Conservation (phyloP, 345 rosid species). For the Tarenaya hassleriana region DNA sequence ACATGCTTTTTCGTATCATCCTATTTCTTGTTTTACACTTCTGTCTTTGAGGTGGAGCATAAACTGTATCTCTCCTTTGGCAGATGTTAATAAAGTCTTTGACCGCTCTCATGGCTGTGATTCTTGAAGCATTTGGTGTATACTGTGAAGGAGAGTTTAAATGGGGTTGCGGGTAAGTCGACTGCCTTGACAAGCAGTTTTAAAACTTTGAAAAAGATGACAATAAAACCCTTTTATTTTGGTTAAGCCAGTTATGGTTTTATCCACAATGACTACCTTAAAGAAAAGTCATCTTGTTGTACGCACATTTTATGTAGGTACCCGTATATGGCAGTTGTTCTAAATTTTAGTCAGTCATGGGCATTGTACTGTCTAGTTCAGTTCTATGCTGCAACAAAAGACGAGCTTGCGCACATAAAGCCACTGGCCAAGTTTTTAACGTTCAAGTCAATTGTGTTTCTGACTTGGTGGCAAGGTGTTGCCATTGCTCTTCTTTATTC, state of each 20-base stretch:
- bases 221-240: no score
- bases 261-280: no score
- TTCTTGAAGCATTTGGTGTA: slow-evolving; percentile 83
- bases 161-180: slow-evolving; percentile 84
- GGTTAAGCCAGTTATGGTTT: no score
- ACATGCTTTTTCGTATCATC: no score
- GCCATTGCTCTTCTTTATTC: slow-evolving; percentile 83
- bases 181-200: not conserved
- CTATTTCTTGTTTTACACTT: slow-evolving; percentile 7
- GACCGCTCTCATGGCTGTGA: slow-evolving; percentile 68
- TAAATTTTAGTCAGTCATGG: slow-evolving; percentile 99
- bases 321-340: slow-evolving; percentile 89
- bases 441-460: slow-evolving; percentile 89
- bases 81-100: slow-evolving; percentile 94
- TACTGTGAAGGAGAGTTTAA: slow-evolving; percentile 98
- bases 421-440: slow-evolving; percentile 91
- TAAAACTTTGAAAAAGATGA: slow-evolving; percentile 1
- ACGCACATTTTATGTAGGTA: slow-evolving; percentile 50
- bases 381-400: slow-evolving; percentile 80
- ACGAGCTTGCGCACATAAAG: slow-evolving; percentile 83
- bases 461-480: slow-evolving; percentile 99
- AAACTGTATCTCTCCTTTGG: slow-evolving; percentile 23
- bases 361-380: slow-evolving; percentile 96
- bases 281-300: slow-evolving; percentile 13
- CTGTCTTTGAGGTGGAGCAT: slow-evolving; percentile 16